Evolutionary conservation across 441 rosid species (phyloP), one percentile per base, ranked within the genome.

Genomic region (Kokia cookei): DNA sequence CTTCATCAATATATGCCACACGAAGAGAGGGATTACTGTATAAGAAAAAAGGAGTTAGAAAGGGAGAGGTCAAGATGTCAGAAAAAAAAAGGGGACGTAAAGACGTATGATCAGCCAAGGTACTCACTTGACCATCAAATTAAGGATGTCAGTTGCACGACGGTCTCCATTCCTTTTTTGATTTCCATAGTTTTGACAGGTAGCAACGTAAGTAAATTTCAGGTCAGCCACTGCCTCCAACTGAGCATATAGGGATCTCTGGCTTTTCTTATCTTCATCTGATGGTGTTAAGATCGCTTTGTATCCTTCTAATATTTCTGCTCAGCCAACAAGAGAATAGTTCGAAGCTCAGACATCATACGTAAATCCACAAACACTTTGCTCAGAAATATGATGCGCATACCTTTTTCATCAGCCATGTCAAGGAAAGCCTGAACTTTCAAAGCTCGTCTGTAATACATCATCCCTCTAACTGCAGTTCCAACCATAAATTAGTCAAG

Each of bases 361-460:
- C 5, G 37, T 5, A 32, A 32, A 6, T 32, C 37, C 37, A 32
- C 37, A 32, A 32, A 32, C 37, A 5, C 37, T 32, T 32, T 32
- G 37, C 37, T 32, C 37, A 32, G 37, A 32, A 32, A 5, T 32
- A 32, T 32, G 37, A 32, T 32, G 37, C 7, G 37, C 7, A 1
- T 32, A 32, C 37, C 37, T 32, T 32, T 32, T 32, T 32, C 37
- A 32, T 32, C 37, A 32, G 99, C 99, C 99, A 96, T 93, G 86
- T 96, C 99, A 82, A 94, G 97, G 77, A 92, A 96, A 75, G 99
- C 98, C 81, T 96, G 99, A 81, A 96, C 98, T 90, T 86, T 96
- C 78, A 96, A 80, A 75, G 99, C 99, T 57, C 99, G 89, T 86
- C 93, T 85, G 79, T 93, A 96, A 75, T 96, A 96, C 99, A 93